Evolutionary conservation across 1,284 basidiomycete species (phyloP), one percentile per base, ranked within the genome.

Genomic region (Athelia psychrophila): DNA sequence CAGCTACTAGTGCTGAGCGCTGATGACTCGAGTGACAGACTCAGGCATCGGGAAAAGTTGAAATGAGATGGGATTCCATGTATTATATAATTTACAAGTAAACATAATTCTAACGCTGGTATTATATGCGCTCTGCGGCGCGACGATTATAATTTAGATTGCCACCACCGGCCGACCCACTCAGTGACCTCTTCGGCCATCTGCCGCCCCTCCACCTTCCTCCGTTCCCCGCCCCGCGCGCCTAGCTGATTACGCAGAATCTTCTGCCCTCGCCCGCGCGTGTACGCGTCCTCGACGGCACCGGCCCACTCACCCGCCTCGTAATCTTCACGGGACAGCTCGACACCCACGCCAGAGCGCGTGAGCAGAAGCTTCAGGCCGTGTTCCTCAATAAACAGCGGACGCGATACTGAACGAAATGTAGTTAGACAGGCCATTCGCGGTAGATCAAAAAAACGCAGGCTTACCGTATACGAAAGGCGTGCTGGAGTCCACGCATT

Each of bases 301-400:
- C 59, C 56, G 2, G 83, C 80, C 87, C 88, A 90, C 51, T 86
- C 77, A 4, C 88, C 88, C 19, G 69, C 73, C 65, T 91, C 88
- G 60, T 89, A 91, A 16, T 73, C 69, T 20, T 75, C 69, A 15
- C 84, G 76, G 16, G 77, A 71, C 38, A 91, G 75, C 64, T 88
- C 85, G 13, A 88, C 71, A 13, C 85, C 85, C 6, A 82, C 78
- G 10, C 85, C 85, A 51, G 81, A 78, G 40, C 69, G 68, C 36
- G 79, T 71, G 32, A 91, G 79, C 22, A 86, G 70, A 12, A 84
- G 69, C 2, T 81, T 79, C 33, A 92, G 70, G 3, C 88, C 88
- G 59, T 87, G 83, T 61, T 91, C 88, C 63, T 91, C 88, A 46
- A 91, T 80, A 58, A 92, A 91, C 27, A 91, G 71, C 1, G 88